A percentile compares a stretch with the other conserved stretches of the same genome.
phyloP scores from a whole-genome alignment of 805 yeast species.

The Dipodascopsis uninucleata region DNA sequence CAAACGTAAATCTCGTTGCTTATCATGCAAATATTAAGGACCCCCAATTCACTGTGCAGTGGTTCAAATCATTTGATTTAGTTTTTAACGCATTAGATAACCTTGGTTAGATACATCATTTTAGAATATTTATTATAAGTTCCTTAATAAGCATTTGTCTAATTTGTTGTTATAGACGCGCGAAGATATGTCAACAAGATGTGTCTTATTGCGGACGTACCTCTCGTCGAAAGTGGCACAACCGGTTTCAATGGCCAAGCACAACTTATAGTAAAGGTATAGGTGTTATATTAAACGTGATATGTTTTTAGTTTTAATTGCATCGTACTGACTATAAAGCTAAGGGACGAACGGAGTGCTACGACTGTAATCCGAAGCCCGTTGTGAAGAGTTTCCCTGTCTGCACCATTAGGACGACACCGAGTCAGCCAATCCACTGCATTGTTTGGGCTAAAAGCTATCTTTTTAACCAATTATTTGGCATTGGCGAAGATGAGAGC shows the following conservation, averaged over 20 bases:
- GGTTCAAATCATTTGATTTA: constrained; percentile 74
- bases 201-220: constrained; percentile 67
- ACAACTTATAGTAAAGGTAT: constrained; percentile 64
- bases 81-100: constrained; percentile 93
- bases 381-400: constrained; percentile 92
- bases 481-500: constrained; percentile 47
- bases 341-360: constrained; percentile 82
- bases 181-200: constrained; percentile 83
- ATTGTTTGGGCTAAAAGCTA: constrained; percentile 97
- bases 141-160: not conserved
- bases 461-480: constrained; percentile 73
- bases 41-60: constrained; percentile 63
- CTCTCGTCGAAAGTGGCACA: constrained; percentile 90
- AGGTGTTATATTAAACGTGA: not conserved
- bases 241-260: constrained; percentile 93
- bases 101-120: constrained; percentile 35
- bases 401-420: constrained; percentile 94
- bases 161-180: constrained; percentile 52
- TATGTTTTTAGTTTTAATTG: not conserved
- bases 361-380: constrained; percentile 82
- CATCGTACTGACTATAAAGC: not conserved
- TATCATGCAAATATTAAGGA: constrained; percentile 89
- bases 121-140: not conserved
- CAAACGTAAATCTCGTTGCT: constrained; percentile 64
- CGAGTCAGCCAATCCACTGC: constrained; percentile 93